Conservation (phyloP, 768 basidiomycete genomes). For the Pilatotrama ljubarskyi region DNA sequence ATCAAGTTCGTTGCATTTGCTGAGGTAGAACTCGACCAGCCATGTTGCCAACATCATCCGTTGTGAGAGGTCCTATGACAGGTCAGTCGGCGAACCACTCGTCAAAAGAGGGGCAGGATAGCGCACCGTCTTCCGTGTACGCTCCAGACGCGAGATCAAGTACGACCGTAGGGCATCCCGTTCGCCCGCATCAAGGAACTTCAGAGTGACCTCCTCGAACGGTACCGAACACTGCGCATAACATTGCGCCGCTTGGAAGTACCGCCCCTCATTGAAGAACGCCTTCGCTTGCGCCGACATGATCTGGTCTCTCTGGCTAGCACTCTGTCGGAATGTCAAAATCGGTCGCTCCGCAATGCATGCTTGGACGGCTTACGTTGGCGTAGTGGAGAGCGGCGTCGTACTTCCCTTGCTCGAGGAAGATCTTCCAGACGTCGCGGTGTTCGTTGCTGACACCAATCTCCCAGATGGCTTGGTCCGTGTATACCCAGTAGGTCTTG, state of each 20-base stretch:
- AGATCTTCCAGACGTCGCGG: conserved; percentile 92
- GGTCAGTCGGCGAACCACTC: too few species aligned
- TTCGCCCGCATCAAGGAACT: conserved; percentile 87
- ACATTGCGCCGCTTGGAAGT: conserved; percentile 88
- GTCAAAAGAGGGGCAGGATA: too few species aligned
- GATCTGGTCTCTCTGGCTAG: conserved; percentile 83
- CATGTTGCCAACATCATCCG: conserved; percentile 98
- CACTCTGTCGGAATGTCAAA: conserved; percentile 51
- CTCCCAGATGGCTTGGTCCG: conserved; percentile 87
- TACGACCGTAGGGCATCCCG: conserved; percentile 90
- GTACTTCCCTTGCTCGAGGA: conserved; percentile 74
- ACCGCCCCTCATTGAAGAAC: conserved; percentile 77
- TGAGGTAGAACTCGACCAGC: conserved; percentile 96
- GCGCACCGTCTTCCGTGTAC: conserved; percentile 78
- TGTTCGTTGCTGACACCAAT: conserved; percentile 85
- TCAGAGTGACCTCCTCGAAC: conserved; percentile 91
- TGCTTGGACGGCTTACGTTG: conserved; percentile 51
- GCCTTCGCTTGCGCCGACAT: conserved; percentile 80
- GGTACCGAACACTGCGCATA: conserved; percentile 86
- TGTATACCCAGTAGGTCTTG: conserved; percentile 93
- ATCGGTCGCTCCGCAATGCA: background rate
- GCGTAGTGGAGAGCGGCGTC: conserved; percentile 80
- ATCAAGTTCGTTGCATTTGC: conserved; percentile 95
- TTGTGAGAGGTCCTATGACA: conserved; percentile 79
- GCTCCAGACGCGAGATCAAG: conserved; percentile 82